Evolutionary conservation across 495 filamentous ascomycete genomes (phyloP).

Genomic region (Chaetomium fimeti): DNA sequence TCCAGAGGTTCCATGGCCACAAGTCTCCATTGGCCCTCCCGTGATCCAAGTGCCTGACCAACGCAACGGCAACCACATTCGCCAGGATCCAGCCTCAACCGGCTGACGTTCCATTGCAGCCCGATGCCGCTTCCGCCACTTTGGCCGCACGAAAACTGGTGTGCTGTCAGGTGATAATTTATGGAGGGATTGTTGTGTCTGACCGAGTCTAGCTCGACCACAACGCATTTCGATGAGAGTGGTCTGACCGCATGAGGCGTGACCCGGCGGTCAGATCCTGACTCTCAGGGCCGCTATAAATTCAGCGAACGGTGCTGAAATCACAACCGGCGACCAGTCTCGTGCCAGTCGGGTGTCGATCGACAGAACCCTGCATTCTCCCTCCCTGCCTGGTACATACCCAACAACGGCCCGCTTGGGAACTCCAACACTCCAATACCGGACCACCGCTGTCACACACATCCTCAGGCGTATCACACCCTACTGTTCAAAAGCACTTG

Average conservation of each 20-base stretch:
- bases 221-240: not conserved
- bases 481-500: not conserved
- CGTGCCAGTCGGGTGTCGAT: not conserved
- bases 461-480: not conserved
- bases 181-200: constrained; percentile 8
- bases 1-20: no score
- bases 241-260: constrained; percentile 17
- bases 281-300: not conserved
- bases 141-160: not conserved
- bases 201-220: constrained; percentile 19
- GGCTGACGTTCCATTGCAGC: constrained; percentile 10
- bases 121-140: not conserved
- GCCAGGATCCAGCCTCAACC: not conserved
- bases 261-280: not conserved
- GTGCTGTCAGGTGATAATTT: constrained; percentile 16
- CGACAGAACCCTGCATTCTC: not conserved
- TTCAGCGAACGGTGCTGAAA: not conserved
- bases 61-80: not conserved
- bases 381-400: not conserved
- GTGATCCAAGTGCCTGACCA: no score
- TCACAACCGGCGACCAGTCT: not conserved
- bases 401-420: no score
- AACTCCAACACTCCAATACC: no score
- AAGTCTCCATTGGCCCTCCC: no score
- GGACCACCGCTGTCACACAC: no score